Conservation (phyloP, 352 stramenopile genomes). For the Phytophthora constricta region DNA sequence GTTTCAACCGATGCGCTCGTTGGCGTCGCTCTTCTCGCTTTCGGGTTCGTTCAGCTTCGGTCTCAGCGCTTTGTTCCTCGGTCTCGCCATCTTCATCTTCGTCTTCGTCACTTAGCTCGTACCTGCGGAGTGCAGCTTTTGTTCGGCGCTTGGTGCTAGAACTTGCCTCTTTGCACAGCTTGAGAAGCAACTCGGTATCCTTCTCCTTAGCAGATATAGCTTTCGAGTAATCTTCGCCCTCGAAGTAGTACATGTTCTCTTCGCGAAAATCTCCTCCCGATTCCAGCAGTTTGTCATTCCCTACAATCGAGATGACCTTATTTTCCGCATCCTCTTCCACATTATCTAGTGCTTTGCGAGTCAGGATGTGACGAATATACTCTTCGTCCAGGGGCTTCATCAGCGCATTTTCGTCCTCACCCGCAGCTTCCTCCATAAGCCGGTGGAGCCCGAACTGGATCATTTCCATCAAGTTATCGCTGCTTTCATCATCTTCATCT, state of each 20-base stretch:
- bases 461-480: slow-evolving; percentile 64
- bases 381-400: slow-evolving; percentile 60
- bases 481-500: slow-evolving; percentile 44
- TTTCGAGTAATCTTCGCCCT: slow-evolving; percentile 76
- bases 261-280: slow-evolving; percentile 66
- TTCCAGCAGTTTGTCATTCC: slow-evolving; percentile 58
- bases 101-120: slow-evolving; percentile 40
- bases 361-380: slow-evolving; percentile 62
- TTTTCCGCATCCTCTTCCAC: not conserved
- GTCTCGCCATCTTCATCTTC: slow-evolving; percentile 47
- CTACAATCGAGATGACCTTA: slow-evolving; percentile 15
- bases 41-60: slow-evolving; percentile 48
- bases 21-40: slow-evolving; percentile 52
- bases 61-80: slow-evolving; percentile 38
- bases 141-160: slow-evolving; percentile 34
- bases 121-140: slow-evolving; percentile 36
- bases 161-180: slow-evolving; percentile 37
- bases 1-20: slow-evolving; percentile 52
- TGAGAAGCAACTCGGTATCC: slow-evolving; percentile 50
- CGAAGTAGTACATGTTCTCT: slow-evolving; percentile 89
- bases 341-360: slow-evolving; percentile 22
- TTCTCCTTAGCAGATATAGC: slow-evolving; percentile 39
- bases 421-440: slow-evolving; percentile 51
- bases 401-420: slow-evolving; percentile 38
- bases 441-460: slow-evolving; percentile 82